These are phyloP conservation scores for Yamadazyma buinensis DNA, from an alignment of 1,139 yeast genomes.

Conservation along the genomic window DNA sequence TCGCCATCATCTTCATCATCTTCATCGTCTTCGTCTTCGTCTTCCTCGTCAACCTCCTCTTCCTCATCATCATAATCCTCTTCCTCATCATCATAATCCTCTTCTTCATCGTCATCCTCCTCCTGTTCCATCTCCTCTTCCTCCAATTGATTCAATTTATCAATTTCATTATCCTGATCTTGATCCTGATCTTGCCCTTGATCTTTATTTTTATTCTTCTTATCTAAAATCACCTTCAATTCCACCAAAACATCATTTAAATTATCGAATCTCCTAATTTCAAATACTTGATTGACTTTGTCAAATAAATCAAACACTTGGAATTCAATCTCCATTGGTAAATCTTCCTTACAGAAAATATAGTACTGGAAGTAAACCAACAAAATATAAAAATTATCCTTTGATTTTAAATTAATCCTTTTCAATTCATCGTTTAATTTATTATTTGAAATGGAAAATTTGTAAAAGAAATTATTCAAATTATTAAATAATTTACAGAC, in stretches of 20 bases:
- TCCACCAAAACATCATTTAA: constrained; percentile 39
- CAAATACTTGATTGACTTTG: constrained; percentile 16
- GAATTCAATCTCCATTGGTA: constrained; percentile 65
- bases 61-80: constrained; percentile 15
- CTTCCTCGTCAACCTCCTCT: constrained; percentile 11
- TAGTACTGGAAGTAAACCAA: constrained; percentile 72
- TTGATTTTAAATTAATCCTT: constrained; percentile 7
- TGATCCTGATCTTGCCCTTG: constrained; percentile 16
- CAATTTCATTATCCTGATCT: constrained; percentile 18
- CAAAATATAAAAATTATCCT: constrained; percentile 39
- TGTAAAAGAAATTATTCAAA: constrained; percentile 1
- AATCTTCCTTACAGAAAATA: constrained; percentile 61
- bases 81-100: constrained; percentile 17
- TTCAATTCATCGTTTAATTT: constrained; percentile 1
- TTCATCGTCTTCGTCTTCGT: constrained; percentile 7
- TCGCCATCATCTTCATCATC: constrained; percentile 4
- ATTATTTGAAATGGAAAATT: neutral
- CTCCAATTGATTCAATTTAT: constrained; percentile 14
- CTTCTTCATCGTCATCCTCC: constrained; percentile 19
- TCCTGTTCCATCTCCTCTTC: constrained; percentile 17
- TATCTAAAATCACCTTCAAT: constrained; percentile 28
- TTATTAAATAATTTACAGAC: constrained; percentile 26
- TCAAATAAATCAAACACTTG: constrained; percentile 45
- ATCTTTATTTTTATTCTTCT: constrained; percentile 14
- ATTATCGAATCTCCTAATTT: constrained; percentile 34